A percentile compares a stretch with the other conserved stretches of the same genome.
phyloP scores from a whole-genome alignment of 192 early-diverging fungal species.

The Coemansia sp. region DNA sequence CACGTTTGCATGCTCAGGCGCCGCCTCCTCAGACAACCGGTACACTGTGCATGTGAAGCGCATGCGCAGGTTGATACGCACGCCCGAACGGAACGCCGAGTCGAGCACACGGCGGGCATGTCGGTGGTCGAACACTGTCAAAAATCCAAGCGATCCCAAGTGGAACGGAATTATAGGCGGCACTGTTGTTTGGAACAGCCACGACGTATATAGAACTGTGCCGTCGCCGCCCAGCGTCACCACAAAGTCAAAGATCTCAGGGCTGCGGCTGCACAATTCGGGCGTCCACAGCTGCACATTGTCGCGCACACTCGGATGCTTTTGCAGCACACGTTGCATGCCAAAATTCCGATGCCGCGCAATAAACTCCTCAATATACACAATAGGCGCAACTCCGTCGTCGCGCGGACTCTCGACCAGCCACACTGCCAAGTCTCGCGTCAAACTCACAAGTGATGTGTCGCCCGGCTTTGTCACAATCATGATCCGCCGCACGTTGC shows the following conservation, averaged over 20 bases:
- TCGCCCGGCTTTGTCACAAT: slow-evolving; percentile 79
- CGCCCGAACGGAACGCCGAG: slow-evolving; percentile 63
- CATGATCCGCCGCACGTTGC: slow-evolving; percentile 60
- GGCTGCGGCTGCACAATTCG: slow-evolving; percentile 64
- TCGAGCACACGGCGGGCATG: slow-evolving; percentile 60
- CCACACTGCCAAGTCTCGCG: slow-evolving; percentile 68
- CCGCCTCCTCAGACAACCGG: slow-evolving; percentile 50
- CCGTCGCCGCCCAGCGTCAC: slow-evolving; percentile 96
- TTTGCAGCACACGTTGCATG: slow-evolving; percentile 50
- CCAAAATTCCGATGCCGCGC: slow-evolving; percentile 61
- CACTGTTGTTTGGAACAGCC: slow-evolving; percentile 82
- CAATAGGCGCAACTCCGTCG: slow-evolving; percentile 11
- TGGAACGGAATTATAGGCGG: slow-evolving; percentile 95
- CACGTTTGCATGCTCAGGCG: slow-evolving; percentile 43
- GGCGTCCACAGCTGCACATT: slow-evolving; percentile 73
- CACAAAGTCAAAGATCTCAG: slow-evolving; percentile 82
- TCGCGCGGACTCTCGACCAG: slow-evolving; percentile 51
- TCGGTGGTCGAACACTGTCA: slow-evolving; percentile 82
- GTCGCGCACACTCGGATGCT: slow-evolving; percentile 43
- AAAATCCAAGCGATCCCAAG: slow-evolving; percentile 90
- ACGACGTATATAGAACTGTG: slow-evolving; percentile 90
- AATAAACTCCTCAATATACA: slow-evolving; percentile 66
- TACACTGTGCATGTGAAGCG: slow-evolving; percentile 91
- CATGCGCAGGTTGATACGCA: slow-evolving; percentile 87
- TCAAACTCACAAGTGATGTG: slow-evolving; percentile 62